phyloP scores from a whole-genome alignment of 441 rosid species.

The Adansonia grandidieri region DNA sequence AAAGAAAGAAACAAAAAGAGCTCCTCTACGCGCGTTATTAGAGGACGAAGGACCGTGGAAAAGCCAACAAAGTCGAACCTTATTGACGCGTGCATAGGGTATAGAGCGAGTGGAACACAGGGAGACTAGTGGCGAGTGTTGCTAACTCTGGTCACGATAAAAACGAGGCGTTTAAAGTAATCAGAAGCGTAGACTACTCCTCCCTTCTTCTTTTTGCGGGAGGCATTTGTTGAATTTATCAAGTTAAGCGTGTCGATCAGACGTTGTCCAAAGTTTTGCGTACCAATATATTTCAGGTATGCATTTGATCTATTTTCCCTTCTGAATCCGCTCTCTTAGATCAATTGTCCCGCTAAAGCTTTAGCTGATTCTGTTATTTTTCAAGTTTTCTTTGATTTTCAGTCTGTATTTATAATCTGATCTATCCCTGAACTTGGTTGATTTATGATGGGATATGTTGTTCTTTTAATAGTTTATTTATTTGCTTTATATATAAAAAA shows the following conservation, averaged over 20 bases:
- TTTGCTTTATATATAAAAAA: neutral
- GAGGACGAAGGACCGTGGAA: constrained; percentile 27
- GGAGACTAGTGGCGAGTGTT: constrained; percentile 18
- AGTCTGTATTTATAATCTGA: constrained; percentile 21
- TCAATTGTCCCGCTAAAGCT: constrained; percentile 2
- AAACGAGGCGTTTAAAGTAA: constrained; percentile 43
- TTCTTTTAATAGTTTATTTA: neutral
- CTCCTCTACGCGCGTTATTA: neutral
- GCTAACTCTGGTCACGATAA: constrained; percentile 32
- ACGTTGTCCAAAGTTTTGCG: neutral
- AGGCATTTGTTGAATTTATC: constrained; percentile 1
- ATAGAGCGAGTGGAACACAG: constrained; percentile 22
- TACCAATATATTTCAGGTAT: neutral
- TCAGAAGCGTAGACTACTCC: constrained; percentile 40
- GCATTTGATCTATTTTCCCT: constrained; percentile 21
- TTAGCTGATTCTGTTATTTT: constrained; percentile 21
- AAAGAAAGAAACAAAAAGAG: too few relatives aligned
- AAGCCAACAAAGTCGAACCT: neutral
- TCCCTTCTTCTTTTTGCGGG: constrained; percentile 16
- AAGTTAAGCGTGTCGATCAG: constrained; percentile 15
- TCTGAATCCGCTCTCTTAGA: constrained; percentile 17
- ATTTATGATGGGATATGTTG: neutral
- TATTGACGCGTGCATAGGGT: constrained; percentile 18
- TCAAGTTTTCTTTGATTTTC: neutral
- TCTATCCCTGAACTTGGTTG: constrained; percentile 26